Evolutionary conservation across 495 filamentous ascomycete genomes (phyloP).

Genomic region (Neurospora sp.): DNA sequence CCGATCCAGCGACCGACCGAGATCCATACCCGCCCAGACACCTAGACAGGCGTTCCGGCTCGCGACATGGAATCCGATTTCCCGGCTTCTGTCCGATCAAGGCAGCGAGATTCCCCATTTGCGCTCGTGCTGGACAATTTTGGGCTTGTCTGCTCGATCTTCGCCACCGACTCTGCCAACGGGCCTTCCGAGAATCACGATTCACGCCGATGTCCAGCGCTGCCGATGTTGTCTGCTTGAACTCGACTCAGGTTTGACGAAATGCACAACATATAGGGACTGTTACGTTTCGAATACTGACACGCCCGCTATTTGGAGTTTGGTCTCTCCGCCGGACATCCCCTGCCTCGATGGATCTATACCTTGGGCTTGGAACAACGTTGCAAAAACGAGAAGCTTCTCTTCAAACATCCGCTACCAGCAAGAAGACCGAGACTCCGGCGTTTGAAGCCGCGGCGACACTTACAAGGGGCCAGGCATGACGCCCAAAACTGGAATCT

Average conservation of each 20-base stretch:
- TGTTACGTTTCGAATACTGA: too few species aligned
- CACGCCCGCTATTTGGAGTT: too few species aligned
- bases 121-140: background rate
- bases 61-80: too few species aligned
- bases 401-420: background rate
- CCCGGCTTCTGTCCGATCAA: too few species aligned
- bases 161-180: background rate
- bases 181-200: background rate
- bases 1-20: too few species aligned
- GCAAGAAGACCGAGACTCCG: background rate
- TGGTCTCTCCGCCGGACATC: background rate
- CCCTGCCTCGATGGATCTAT: background rate
- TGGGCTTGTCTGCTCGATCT: background rate
- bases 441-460: background rate
- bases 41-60: background rate
- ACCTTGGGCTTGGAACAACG: too few species aligned
- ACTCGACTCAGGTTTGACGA: too few species aligned
- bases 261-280: too few species aligned
- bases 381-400: background rate
- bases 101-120: background rate
- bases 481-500: too few species aligned
- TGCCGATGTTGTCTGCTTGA: background rate
- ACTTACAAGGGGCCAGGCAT: background rate
- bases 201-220: background rate
- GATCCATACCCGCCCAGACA: background rate